Base-by-base conservation (phyloP, 2,329 filamentous ascomycete genomes). In the Scytalidium lignicola region DNA sequence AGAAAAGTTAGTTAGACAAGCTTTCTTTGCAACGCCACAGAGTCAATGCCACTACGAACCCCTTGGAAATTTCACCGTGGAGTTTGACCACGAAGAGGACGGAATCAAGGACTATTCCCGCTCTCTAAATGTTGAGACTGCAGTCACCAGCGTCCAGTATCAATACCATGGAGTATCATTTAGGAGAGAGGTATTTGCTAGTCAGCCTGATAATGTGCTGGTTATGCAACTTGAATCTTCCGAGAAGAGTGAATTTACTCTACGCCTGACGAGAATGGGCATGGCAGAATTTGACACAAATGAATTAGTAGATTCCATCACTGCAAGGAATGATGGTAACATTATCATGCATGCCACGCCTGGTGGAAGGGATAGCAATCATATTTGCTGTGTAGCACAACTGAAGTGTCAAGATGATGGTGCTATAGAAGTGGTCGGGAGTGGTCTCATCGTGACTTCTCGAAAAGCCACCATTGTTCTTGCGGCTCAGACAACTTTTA, bases 11-110 rank as follows among this genome's bases (percentile, higher is more conserved):
- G 65, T 67, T 21, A 58, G 64, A 42, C 59, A 59, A 40, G 67
- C 68, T 3, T 76, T 76, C 53, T 72, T 73, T 52, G 68, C 70
- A 20, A 71, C 65, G 12, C 73, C 74, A 12, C 66, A 68, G 42
- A 69, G 67, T 40, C 72, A 74, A 57, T 65, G 74, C 37, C 70
- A 75, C 51, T 76, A 75, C 52, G 73, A 76, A 50, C 72, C 66
- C 2, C 46, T 69, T 8, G 66, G 66, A 0, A 60, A 52, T 5
- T 55, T 71, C 8, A 67, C 65, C n/a, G 37, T 75, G 3, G 67
- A 72, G 21, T 68, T 74, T 50, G 66, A 61, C 6, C 69, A 73
- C 40, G 50, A 52, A 1, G 22, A 54, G 5, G 46, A 57, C 2
- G 52, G 59, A 15, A 55, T 69, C 7, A 58, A 43, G 2, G 46